A percentile compares a stretch with the other conserved stretches of the same genome.
phyloP scores from a whole-genome alignment of 768 basidiomycete species.

The Pleurotus salmoneostramineus region DNA sequence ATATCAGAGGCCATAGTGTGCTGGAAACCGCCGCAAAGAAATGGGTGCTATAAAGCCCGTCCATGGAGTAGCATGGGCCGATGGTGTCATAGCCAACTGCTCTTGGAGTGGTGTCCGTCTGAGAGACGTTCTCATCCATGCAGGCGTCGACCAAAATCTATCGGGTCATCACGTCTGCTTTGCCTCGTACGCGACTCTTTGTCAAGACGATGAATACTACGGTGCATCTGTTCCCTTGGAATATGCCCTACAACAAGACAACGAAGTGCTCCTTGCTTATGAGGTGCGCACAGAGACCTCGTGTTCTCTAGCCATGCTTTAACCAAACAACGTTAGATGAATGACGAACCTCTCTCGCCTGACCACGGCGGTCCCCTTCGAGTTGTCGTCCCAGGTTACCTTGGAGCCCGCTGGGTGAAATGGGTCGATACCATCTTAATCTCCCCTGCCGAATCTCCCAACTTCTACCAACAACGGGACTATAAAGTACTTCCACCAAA shows the following conservation, averaged over 20 bases:
- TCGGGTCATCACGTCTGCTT: conserved; percentile 51
- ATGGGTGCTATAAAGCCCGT: conserved; percentile 58
- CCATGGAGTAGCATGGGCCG: conserved; percentile 58
- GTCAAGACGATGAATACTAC: conserved; percentile 59
- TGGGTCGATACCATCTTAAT: conserved; percentile 64
- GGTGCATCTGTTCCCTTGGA: conserved; percentile 59
- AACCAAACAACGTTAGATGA: conserved; percentile 46
- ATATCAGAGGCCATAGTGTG: conserved; percentile 35
- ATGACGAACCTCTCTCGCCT: conserved; percentile 49
- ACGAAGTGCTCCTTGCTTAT: conserved; percentile 58
- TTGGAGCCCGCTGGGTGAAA: conserved; percentile 74
- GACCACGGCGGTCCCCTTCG: conserved; percentile 67
- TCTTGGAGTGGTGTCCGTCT: conserved; percentile 62
- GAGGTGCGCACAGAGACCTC: conserved; percentile 34
- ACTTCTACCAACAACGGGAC: conserved; percentile 70
- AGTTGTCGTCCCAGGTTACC: conserved; percentile 62
- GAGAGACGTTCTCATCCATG: conserved; percentile 48
- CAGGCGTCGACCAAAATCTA: conserved; percentile 29
- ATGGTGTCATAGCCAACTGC: conserved; percentile 69
- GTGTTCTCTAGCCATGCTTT: neutral
- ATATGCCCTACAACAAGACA: conserved; percentile 40
- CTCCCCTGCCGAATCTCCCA: conserved; percentile 52
- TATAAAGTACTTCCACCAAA: conserved; percentile 61
- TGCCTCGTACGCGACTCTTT: conserved; percentile 53
- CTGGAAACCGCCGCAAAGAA: conserved; percentile 63